A percentile compares a stretch with the other conserved stretches of the same genome.
Conservation (phyloP, 2,329 filamentous ascomycete species). For the Aspergillus persii region DNA sequence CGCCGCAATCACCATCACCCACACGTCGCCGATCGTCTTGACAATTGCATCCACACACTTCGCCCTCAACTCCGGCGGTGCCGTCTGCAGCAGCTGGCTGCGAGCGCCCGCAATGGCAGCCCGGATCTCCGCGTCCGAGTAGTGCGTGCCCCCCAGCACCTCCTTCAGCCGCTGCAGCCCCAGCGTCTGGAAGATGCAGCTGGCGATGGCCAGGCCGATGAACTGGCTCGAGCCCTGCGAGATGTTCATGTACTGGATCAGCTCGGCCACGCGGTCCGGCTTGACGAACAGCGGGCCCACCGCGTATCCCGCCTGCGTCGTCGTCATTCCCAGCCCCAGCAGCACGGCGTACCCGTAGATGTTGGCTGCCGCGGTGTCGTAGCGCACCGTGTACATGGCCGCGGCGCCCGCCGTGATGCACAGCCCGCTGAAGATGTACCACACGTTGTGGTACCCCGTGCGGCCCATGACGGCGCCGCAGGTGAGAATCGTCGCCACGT, state of each 20-base stretch:
- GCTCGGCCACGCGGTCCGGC: background rate
- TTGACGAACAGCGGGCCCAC: background rate
- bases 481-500: slow-evolving; percentile 20
- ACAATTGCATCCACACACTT: background rate
- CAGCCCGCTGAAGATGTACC: slow-evolving; percentile 26
- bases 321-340: slow-evolving; percentile 37
- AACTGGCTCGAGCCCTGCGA: background rate
- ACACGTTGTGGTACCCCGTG: slow-evolving; percentile 26
- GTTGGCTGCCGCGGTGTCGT: slow-evolving; percentile 12
- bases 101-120: background rate
- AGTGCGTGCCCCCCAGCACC: background rate
- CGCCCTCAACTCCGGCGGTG: background rate
- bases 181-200: background rate
- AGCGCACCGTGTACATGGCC: slow-evolving; percentile 15
- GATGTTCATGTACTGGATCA: background rate
- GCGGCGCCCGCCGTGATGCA: slow-evolving; percentile 14
- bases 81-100: background rate
- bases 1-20: background rate
- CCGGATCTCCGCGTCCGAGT: background rate
- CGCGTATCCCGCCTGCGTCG: slow-evolving; percentile 7
- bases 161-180: background rate
- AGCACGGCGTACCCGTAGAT: slow-evolving; percentile 37
- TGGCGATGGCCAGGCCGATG: background rate
- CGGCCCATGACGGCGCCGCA: slow-evolving; percentile 24
- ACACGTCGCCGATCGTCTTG: background rate